Percentiles rank a stretch among this genome's conserved stretches.
These are phyloP conservation scores for Psophocarpus tetragonolobus DNA, from an alignment of 306 rosid genomes.

Conservation along the genomic window DNA sequence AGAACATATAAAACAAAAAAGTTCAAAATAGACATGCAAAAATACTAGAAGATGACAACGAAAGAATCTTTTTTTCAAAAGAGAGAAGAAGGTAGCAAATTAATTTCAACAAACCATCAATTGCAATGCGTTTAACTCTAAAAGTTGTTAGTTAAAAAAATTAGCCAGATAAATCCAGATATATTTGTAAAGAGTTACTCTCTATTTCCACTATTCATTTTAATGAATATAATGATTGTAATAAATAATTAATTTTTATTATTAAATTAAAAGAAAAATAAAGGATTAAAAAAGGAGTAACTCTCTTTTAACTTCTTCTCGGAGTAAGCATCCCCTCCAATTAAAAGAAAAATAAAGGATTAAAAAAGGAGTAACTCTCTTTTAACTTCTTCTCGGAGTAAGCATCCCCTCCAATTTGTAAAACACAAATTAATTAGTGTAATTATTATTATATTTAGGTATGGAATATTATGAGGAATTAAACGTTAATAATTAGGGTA, in stretches of 20 bases:
- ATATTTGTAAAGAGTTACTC: not conserved
- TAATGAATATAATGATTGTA: too few relatives aligned
- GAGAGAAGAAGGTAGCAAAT: not conserved
- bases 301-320: too few relatives aligned
- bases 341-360: too few relatives aligned
- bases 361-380: too few relatives aligned
- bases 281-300: too few relatives aligned
- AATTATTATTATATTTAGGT: not conserved
- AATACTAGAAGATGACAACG: constrained; percentile 18
- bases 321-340: too few relatives aligned
- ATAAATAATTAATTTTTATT: too few relatives aligned
- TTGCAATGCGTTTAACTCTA: not conserved
- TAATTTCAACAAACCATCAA: not conserved
- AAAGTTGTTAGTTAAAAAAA: not conserved
- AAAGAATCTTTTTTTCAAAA: not conserved
- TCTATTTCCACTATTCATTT: too few relatives aligned
- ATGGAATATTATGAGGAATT: not conserved
- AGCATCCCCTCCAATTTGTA: too few relatives aligned
- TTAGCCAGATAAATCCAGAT: not conserved
- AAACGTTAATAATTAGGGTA: constrained; percentile 31
- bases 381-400: too few relatives aligned
- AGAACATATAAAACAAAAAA: constrained; percentile 7
- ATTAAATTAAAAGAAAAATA: too few relatives aligned
- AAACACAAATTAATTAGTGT: not conserved
- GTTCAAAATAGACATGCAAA: constrained; percentile 41